Conservation (phyloP, 768 basidiomycete species). For the Trametes sanguinea region DNA sequence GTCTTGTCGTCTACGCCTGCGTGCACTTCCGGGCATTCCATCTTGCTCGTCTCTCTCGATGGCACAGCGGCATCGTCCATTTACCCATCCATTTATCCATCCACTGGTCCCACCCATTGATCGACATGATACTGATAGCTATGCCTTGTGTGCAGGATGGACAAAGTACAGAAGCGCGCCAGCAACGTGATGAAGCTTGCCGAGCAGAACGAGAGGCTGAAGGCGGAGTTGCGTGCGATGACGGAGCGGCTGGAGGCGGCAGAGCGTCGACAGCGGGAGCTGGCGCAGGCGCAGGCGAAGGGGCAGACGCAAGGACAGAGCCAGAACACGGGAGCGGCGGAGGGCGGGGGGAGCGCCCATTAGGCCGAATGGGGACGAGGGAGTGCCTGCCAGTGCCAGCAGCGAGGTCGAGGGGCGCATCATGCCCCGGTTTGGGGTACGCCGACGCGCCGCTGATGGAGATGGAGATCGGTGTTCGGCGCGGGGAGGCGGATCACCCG, state of each 20-base stretch:
- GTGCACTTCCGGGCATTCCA: no score
- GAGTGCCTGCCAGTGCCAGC: no score
- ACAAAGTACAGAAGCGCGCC: conserved; percentile 63
- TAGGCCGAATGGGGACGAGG: neutral
- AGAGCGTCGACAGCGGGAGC: conserved; percentile 57
- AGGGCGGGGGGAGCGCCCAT: conserved; percentile 7
- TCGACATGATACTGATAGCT: no score
- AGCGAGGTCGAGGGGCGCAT: conserved; percentile 1
- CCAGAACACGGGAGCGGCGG: neutral
- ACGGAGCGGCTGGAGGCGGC: conserved; percentile 72
- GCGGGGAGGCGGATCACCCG: neutral
- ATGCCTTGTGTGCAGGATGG: conserved; percentile 16
- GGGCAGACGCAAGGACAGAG: conserved; percentile 4
- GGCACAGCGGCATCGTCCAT: no score
- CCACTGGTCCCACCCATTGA: no score
- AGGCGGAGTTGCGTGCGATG: conserved; percentile 75
- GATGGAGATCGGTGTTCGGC: neutral
- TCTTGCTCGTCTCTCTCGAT: neutral
- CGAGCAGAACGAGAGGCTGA: conserved; percentile 78
- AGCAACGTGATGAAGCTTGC: conserved; percentile 77
- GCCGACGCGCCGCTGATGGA: neutral
- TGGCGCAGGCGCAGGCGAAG: conserved; percentile 37
- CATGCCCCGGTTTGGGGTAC: neutral
- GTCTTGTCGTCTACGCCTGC: neutral
- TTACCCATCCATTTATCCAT: no score